Conservation (phyloP, 129 eudicot genomes). For the Pulicaria dysenterica region DNA sequence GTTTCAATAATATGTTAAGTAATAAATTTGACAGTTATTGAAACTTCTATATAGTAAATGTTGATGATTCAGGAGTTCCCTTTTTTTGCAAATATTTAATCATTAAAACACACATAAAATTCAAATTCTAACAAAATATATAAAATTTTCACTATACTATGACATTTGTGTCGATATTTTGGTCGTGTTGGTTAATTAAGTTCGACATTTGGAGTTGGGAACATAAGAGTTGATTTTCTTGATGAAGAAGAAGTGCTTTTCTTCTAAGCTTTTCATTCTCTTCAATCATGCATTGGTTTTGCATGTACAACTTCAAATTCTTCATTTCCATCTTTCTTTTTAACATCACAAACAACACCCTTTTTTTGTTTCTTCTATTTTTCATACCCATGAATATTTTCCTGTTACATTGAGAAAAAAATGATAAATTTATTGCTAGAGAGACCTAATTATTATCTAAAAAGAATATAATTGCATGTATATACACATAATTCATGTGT, state of each 20-base stretch:
- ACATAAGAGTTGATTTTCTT: conserved; percentile 58
- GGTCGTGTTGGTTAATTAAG: neutral
- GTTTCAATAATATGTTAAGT: too few species aligned
- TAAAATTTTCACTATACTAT: conserved; percentile 13
- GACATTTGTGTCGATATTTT: conserved; percentile 14
- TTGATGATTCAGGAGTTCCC: neutral
- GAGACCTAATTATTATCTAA: neutral
- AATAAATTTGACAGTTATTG: too few species aligned
- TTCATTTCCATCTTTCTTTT: conserved; percentile 51
- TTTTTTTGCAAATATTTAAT: too few species aligned
- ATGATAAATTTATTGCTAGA: neutral
- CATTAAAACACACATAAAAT: neutral
- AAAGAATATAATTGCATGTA: neutral
- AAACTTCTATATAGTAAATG: neutral
- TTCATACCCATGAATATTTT: conserved; percentile 25
- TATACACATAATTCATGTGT: conserved; percentile 2
- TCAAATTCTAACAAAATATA: conserved; percentile 24
- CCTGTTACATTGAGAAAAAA: conserved; percentile 34
- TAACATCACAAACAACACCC: conserved; percentile 35
- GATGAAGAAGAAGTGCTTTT: conserved; percentile 54
- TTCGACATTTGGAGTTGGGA: conserved; percentile 48
- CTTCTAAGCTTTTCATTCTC: conserved; percentile 65
- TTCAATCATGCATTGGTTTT: conserved; percentile 62
- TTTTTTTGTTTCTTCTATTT: conserved; percentile 25
- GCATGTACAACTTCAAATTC: conserved; percentile 59